Percentiles rank a stretch among this genome's conserved stretches.
Conservation (phyloP, 257 asterid species). For the Nicotiana tomentosiformis region DNA sequence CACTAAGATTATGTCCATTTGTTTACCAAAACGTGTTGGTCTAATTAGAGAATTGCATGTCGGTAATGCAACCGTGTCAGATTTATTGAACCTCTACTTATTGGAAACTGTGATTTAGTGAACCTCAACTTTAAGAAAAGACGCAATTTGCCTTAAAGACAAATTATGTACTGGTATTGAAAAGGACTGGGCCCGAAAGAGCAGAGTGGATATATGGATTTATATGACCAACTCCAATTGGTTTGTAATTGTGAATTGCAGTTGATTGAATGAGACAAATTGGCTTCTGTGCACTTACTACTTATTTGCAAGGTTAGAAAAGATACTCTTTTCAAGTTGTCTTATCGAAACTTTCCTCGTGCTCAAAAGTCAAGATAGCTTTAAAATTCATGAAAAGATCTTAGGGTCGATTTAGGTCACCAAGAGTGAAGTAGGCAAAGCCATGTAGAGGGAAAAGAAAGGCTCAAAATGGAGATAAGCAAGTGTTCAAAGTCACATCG, state of each 20-base stretch:
- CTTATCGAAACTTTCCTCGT: not conserved
- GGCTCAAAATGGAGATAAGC: not conserved
- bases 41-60: not conserved
- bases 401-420: not conserved
- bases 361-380: slow-evolving; percentile 2
- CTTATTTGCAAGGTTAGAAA: not conserved
- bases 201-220: not conserved
- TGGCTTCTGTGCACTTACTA: not conserved
- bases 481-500: not conserved
- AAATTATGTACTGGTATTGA: not conserved
- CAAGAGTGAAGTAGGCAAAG: not conserved
- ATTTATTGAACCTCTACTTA: slow-evolving; percentile 2
- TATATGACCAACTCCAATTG: not conserved
- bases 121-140: not conserved
- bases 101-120: not conserved
- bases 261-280: not conserved
- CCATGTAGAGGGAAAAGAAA: not conserved
- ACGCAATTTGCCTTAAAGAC: not conserved
- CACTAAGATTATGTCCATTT: not conserved
- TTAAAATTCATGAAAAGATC: slow-evolving; percentile 1
- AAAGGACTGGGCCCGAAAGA: not conserved
- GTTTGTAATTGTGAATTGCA: not conserved
- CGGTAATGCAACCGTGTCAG: not conserved
- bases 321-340: not conserved
- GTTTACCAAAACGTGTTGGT: not conserved